These are phyloP conservation scores for Arthroderma sp. DNA, from an alignment of 2,329 filamentous ascomycete genomes.

Conservation along the genomic window DNA sequence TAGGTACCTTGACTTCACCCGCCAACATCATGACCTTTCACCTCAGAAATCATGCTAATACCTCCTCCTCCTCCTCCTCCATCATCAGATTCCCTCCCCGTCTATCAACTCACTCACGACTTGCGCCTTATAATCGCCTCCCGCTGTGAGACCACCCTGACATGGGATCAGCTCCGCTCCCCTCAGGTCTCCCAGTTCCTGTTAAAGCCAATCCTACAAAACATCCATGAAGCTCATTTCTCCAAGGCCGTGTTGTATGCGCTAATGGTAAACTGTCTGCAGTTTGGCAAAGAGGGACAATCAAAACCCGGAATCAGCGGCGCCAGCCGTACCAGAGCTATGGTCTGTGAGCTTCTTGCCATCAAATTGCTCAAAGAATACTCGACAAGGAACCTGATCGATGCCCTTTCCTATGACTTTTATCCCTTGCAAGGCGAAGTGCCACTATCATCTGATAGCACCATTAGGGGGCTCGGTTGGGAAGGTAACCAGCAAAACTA, in stretches of 20 bases:
- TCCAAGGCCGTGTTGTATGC: slow-evolving; percentile 78
- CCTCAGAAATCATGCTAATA: not conserved
- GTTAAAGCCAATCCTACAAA: slow-evolving; percentile 86
- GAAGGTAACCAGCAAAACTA: slow-evolving; percentile 27
- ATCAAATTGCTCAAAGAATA: slow-evolving; percentile 86
- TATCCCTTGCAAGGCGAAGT: slow-evolving; percentile 75
- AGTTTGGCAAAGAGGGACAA: slow-evolving; percentile 80
- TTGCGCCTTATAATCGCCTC: slow-evolving; percentile 74
- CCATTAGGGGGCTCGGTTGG: slow-evolving; percentile 24
- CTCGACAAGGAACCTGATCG: slow-evolving; percentile 76
- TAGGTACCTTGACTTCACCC: slow-evolving; percentile 41
- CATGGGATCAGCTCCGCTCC: slow-evolving; percentile 92
- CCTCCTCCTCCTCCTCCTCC: no score
- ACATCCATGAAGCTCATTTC: slow-evolving; percentile 71
- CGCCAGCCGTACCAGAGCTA: slow-evolving; percentile 67
- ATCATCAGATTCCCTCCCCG: slow-evolving; percentile 60
- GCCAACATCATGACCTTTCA: not conserved
- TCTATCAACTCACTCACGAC: slow-evolving; percentile 82
- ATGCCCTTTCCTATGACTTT: slow-evolving; percentile 89
- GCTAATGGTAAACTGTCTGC: slow-evolving; percentile 82
- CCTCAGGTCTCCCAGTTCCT: slow-evolving; percentile 93
- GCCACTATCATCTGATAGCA: slow-evolving; percentile 27
- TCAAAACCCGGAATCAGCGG: slow-evolving; percentile 72
- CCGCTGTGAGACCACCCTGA: slow-evolving; percentile 78
- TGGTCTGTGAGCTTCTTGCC: slow-evolving; percentile 80